phyloP scores from a whole-genome alignment of 192 early-diverging fungal genomes.

The Spizellomyces punctatus region DNA sequence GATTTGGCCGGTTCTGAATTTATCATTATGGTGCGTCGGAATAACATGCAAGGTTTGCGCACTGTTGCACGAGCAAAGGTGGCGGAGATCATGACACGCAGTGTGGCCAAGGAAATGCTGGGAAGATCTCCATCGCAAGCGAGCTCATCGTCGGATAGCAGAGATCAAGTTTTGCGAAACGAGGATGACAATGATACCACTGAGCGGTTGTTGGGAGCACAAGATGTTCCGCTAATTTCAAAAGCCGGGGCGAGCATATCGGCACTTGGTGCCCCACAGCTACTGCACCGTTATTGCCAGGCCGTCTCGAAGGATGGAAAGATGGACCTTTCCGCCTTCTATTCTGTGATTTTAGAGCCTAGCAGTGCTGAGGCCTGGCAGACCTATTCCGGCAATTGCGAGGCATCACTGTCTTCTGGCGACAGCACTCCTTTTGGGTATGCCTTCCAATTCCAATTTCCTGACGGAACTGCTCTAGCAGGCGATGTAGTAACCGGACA shows the following conservation, averaged over 20 bases:
- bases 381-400: neutral
- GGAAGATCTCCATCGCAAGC: neutral
- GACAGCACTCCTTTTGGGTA: conserved; percentile 23
- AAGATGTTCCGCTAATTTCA: conserved; percentile 9
- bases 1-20: conserved; percentile 72
- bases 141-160: neutral
- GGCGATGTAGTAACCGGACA: conserved; percentile 26
- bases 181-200: conserved; percentile 26
- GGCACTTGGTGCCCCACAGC: conserved; percentile 7
- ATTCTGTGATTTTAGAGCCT: conserved; percentile 17
- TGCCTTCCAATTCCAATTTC: conserved; percentile 14
- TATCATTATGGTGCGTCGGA: conserved; percentile 70
- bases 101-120: conserved; percentile 27
- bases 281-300: conserved; percentile 23
- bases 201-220: conserved; percentile 23
- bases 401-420: neutral
- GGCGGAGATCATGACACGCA: conserved; percentile 43
- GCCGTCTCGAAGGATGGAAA: neutral
- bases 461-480: conserved; percentile 6
- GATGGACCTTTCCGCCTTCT: neutral
- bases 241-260: conserved; percentile 28
- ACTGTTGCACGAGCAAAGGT: conserved; percentile 44
- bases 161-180: conserved; percentile 4
- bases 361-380: conserved; percentile 4
- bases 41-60: conserved; percentile 41